A percentile compares a stretch with the other conserved stretches of the same genome.
Evolutionary conservation across 2,329 filamentous ascomycete genomes (phyloP).

Genomic region (Aspergillus pseudonomiae): DNA sequence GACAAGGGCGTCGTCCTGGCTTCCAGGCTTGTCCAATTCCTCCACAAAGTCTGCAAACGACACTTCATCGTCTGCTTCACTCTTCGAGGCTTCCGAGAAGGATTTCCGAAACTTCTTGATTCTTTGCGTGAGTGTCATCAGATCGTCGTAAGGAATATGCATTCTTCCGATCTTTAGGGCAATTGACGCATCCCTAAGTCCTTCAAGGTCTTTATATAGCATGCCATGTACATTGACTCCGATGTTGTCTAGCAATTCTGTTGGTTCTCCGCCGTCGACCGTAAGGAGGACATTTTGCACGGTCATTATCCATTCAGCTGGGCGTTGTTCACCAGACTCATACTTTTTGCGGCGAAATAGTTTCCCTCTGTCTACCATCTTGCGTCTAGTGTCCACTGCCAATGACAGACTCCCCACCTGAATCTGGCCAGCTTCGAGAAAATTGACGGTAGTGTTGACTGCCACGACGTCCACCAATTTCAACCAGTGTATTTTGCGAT

Average conservation of each 20-base stretch:
- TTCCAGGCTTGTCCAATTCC: conserved; percentile 72
- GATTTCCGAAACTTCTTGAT: conserved; percentile 39
- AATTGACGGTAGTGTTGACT: conserved; percentile 73
- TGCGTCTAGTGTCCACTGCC: conserved; percentile 85
- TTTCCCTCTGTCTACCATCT: conserved; percentile 86
- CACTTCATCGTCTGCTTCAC: conserved; percentile 59
- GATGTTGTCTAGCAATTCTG: conserved; percentile 85
- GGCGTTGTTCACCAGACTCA: conserved; percentile 64
- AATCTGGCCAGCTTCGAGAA: conserved; percentile 80
- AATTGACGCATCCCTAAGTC: conserved; percentile 85
- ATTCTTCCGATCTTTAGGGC: conserved; percentile 88
- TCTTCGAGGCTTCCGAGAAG: conserved; percentile 35
- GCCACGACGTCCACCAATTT: conserved; percentile 87
- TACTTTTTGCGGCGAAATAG: conserved; percentile 81
- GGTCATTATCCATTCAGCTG: conserved; percentile 92
- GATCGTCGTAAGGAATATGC: conserved; percentile 87
- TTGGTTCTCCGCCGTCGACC: conserved; percentile 77
- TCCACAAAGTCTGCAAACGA: conserved; percentile 74
- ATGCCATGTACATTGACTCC: conserved; percentile 90
- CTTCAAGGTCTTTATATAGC: conserved; percentile 81
- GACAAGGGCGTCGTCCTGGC: conserved; percentile 68
- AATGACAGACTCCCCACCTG: conserved; percentile 83
- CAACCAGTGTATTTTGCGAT: conserved; percentile 85
- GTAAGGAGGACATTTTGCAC: conserved; percentile 87
- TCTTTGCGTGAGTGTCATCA: conserved; percentile 54